phyloP scores from a whole-genome alignment of 2,329 filamentous ascomycete species.

The Dothiorella sarmentorum region DNA sequence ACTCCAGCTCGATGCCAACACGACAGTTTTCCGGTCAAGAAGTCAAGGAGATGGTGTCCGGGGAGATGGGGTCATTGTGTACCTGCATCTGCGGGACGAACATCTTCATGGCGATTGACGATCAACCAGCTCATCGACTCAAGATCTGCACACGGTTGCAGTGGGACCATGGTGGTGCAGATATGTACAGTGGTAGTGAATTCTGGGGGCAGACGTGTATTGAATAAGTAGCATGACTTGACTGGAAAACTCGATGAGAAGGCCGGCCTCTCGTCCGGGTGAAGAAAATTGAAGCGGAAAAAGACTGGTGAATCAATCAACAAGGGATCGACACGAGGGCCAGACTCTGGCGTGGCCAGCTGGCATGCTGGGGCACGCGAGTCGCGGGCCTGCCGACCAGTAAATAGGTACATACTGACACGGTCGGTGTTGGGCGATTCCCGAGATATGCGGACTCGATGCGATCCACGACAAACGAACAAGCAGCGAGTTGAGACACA shows the following conservation, averaged over 20 bases:
- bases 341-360: background rate
- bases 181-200: no score
- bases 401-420: no score
- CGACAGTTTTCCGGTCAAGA: background rate
- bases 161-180: no score
- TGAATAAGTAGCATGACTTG: no score
- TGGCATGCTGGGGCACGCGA: background rate
- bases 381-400: background rate
- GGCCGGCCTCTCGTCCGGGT: background rate
- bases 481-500: background rate
- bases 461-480: no score
- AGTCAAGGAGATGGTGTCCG: background rate
- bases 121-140: slow-evolving; percentile 9
- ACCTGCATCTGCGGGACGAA: slow-evolving; percentile 1
- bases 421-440: background rate
- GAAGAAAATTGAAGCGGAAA: background rate
- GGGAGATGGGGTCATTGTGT: background rate
- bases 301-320: background rate
- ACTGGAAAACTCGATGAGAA: background rate
- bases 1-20: slow-evolving; percentile 14
- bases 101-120: slow-evolving; percentile 3
- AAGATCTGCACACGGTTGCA: slow-evolving; percentile 9
- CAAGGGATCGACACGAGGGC: background rate
- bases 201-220: no score
- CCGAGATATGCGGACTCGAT: background rate